A percentile compares a stretch with the other conserved stretches of the same genome.
Evolutionary conservation across 2,329 filamentous ascomycete genomes (phyloP).

Genomic region (Pseudohalonectria lignicola): DNA sequence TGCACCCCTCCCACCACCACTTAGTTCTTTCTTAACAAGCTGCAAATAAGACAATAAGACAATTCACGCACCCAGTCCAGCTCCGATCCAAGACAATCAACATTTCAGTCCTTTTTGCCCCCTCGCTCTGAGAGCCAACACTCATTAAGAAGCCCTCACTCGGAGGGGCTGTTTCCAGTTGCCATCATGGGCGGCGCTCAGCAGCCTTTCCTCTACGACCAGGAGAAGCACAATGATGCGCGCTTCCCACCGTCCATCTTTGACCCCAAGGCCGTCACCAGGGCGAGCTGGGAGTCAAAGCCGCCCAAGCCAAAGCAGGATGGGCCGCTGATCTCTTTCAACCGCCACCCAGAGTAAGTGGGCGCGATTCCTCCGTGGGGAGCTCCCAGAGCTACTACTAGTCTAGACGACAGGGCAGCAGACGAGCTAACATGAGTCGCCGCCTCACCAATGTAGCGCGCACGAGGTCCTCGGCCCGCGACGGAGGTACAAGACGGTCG

Average conservation of each 20-base stretch:
- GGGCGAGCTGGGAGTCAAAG: conserved; percentile 62
- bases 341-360: conserved; percentile 74
- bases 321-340: conserved; percentile 72
- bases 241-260: conserved; percentile 50
- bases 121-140: no score
- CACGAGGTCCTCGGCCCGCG: conserved; percentile 55
- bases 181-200: conserved; percentile 21
- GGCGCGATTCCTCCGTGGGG: neutral
- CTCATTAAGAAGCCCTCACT: no score
- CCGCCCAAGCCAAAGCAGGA: conserved; percentile 52
- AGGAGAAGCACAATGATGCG: conserved; percentile 34
- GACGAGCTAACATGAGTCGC: conserved; percentile 3
- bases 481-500: conserved; percentile 55
- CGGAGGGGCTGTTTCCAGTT: no score
- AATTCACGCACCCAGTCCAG: neutral
- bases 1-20: neutral
- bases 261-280: conserved; percentile 77
- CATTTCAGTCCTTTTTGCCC: neutral
- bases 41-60: neutral
- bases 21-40: neutral
- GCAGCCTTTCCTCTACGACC: conserved; percentile 63
- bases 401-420: neutral
- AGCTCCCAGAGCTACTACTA: neutral
- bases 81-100: neutral
- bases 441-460: conserved; percentile 25